These are phyloP conservation scores for Ceratobasidium sp. DNA, from an alignment of 1,284 basidiomycete genomes.

Conservation along the genomic window DNA sequence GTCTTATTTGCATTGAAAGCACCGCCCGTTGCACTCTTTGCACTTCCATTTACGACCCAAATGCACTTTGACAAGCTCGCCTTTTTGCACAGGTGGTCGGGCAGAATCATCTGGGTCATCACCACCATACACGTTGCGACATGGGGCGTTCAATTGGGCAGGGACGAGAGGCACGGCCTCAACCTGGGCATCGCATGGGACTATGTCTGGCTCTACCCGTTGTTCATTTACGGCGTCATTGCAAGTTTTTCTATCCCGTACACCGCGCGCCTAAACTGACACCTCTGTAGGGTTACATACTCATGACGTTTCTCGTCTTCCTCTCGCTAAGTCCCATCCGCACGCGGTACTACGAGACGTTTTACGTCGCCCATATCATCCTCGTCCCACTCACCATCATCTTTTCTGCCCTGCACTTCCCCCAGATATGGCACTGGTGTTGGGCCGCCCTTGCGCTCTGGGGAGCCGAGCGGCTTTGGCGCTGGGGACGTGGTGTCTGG, in stretches of 20 bases:
- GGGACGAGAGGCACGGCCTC: slow-evolving; percentile 64
- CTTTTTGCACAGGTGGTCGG: slow-evolving; percentile 77
- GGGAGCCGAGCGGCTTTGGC: slow-evolving; percentile 71
- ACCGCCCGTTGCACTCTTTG: slow-evolving; percentile 82
- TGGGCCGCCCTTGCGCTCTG: slow-evolving; percentile 73
- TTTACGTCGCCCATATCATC: slow-evolving; percentile 78
- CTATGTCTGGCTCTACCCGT: slow-evolving; percentile 72
- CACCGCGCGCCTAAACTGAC: slow-evolving; percentile 4
- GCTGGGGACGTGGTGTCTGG: slow-evolving; percentile 69
- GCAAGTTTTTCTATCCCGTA: slow-evolving; percentile 58
- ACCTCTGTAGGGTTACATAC: slow-evolving; percentile 67
- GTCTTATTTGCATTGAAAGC: slow-evolving; percentile 83
- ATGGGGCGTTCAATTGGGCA: slow-evolving; percentile 79
- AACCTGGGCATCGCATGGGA: slow-evolving; percentile 66
- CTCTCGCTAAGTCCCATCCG: slow-evolving; percentile 74
- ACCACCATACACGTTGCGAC: slow-evolving; percentile 74
- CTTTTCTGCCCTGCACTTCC: slow-evolving; percentile 74
- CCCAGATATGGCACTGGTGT: slow-evolving; percentile 74
- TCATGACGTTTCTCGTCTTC: slow-evolving; percentile 73
- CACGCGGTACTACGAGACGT: slow-evolving; percentile 76
- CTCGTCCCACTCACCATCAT: slow-evolving; percentile 72
- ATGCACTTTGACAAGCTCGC: slow-evolving; percentile 82
- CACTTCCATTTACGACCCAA: slow-evolving; percentile 74
- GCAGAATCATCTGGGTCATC: slow-evolving; percentile 78
- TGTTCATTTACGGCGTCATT: slow-evolving; percentile 79